Conservation (phyloP, 345 rosid genomes). For the Sisymbrium irio region DNA sequence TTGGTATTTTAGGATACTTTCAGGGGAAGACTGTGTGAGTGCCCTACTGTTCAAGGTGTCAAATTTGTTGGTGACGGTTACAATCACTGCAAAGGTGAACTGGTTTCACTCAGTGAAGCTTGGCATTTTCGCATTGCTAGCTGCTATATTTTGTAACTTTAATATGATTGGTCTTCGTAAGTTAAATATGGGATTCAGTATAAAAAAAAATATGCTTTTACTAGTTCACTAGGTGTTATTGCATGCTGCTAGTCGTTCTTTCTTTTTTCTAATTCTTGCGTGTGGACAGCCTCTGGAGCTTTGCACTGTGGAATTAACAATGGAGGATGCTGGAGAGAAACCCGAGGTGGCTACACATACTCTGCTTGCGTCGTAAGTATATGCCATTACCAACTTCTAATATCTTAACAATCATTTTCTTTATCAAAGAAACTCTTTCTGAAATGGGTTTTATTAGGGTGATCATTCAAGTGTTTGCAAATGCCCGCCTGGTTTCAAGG, state of each 20-base stretch:
- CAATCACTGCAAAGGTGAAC: slow-evolving; percentile 5
- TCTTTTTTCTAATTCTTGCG: not conserved
- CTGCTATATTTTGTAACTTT: not conserved
- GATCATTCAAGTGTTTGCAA: slow-evolving; percentile 13
- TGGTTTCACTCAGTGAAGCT: not conserved
- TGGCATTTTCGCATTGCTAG: not conserved
- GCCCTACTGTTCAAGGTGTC: slow-evolving; percentile 12
- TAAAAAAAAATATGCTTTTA: not conserved
- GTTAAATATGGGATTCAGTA: not conserved
- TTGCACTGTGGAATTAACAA: slow-evolving; percentile 6
- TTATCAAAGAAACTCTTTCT: not conserved
- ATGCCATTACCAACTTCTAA: not conserved
- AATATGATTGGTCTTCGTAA: not conserved
- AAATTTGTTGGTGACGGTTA: slow-evolving; percentile 11
- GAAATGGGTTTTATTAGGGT: not conserved
- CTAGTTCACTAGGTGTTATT: not conserved
- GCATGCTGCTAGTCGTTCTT: not conserved
- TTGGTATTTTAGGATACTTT: not conserved
- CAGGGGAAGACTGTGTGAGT: slow-evolving; percentile 15
- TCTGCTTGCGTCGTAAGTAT: slow-evolving; percentile 7
- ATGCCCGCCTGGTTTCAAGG: slow-evolving; percentile 4
- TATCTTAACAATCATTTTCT: not conserved
- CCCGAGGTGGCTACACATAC: slow-evolving; percentile 7
- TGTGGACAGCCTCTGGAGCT: slow-evolving; percentile 5
- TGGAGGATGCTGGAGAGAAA: slow-evolving; percentile 19